Evolutionary conservation across 176 grass and related monocot species (phyloP).

Genomic region (Musa schizocarpa): DNA sequence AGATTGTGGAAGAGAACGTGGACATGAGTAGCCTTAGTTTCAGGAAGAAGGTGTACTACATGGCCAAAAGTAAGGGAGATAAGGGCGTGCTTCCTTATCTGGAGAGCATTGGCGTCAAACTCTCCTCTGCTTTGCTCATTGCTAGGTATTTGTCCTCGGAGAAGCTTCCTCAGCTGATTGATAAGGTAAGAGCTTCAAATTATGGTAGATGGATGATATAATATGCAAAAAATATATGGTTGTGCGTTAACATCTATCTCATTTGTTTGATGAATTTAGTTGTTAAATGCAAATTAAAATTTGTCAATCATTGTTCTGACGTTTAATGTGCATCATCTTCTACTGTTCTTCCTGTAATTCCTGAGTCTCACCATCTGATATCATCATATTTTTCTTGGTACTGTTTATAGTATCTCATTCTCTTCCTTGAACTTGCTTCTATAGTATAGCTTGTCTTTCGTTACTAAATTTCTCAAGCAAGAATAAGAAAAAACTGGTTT

Average conservation of each 20-base stretch:
- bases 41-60: slow-evolving; percentile 70
- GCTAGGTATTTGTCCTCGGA: slow-evolving; percentile 41
- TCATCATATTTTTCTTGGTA: too few species aligned
- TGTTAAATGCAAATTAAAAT: too few species aligned
- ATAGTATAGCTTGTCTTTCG: too few species aligned
- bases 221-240: background rate
- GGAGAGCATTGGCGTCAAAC: slow-evolving; percentile 59
- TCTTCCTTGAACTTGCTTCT: too few species aligned
- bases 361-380: too few species aligned
- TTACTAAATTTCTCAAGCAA: too few species aligned
- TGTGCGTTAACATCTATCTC: background rate
- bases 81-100: slow-evolving; percentile 48
- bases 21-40: slow-evolving; percentile 48
- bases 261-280: background rate
- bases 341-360: too few species aligned
- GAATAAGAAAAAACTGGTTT: too few species aligned
- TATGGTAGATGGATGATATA: too few species aligned
- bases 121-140: slow-evolving; percentile 63
- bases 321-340: too few species aligned
- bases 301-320: too few species aligned
- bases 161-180: slow-evolving; percentile 42
- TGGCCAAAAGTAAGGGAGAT: slow-evolving; percentile 71
- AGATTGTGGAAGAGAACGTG: slow-evolving; percentile 5
- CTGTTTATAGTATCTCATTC: too few species aligned
- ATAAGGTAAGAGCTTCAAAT: slow-evolving; percentile 28